Conservation (phyloP, 495 filamentous ascomycete species). For the Apiosordaria backusii region DNA sequence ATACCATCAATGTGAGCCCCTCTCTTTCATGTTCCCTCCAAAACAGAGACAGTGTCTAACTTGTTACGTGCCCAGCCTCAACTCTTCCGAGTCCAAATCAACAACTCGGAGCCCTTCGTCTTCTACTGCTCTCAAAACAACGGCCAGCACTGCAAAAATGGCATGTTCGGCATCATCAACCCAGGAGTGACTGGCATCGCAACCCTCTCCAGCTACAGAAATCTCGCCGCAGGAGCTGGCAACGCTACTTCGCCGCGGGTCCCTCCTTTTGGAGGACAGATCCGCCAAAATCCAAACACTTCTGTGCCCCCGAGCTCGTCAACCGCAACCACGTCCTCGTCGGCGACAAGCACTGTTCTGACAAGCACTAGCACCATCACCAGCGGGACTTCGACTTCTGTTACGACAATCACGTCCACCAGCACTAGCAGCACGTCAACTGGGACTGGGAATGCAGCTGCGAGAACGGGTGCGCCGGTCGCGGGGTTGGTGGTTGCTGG, state of each 20-base stretch:
- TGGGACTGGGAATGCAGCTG: conserved; percentile 4
- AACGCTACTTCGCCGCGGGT: conserved; percentile 18
- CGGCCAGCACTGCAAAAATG: conserved; percentile 33
- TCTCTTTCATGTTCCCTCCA: neutral
- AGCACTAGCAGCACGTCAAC: neutral
- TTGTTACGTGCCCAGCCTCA: conserved; percentile 20
- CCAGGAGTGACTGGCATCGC: conserved; percentile 7
- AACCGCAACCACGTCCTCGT: neutral
- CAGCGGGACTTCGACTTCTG: neutral
- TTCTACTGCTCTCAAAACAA: conserved; percentile 50
- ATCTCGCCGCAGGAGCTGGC: conserved; percentile 15
- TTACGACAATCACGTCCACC: neutral
- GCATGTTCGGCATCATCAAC: conserved; percentile 41
- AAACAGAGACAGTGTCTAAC: neutral
- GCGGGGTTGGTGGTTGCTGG: conserved; percentile 18
- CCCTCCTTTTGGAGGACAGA: conserved; percentile 21
- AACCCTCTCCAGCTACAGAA: conserved; percentile 23
- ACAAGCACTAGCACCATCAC: neutral
- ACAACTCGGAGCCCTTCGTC: conserved; percentile 51
- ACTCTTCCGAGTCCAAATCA: conserved; percentile 49
- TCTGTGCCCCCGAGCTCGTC: neutral
- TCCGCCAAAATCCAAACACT: conserved; percentile 11
- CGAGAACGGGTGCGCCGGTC: conserved; percentile 8
- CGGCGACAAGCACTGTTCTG: neutral
- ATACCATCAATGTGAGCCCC: conserved; percentile 26